A percentile compares a stretch with the other conserved stretches of the same genome.
phyloP scores from a whole-genome alignment of 73 alveolate genomes.

The Paramecium octaurelia region DNA sequence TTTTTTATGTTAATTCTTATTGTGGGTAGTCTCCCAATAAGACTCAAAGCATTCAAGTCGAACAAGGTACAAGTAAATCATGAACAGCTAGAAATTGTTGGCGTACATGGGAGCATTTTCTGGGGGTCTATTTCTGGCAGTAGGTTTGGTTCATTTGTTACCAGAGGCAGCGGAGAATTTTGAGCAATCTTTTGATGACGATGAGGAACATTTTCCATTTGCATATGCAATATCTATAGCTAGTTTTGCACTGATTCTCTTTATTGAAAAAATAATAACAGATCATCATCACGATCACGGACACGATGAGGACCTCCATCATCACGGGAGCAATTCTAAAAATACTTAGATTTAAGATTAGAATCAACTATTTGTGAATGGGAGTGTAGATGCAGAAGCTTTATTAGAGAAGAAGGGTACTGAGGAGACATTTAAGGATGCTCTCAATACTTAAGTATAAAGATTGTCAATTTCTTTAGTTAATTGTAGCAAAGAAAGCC shows the following conservation, averaged over 20 bases:
- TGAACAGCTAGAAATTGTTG: constrained; percentile 47
- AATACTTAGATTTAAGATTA: constrained; percentile 46
- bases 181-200: constrained; percentile 63
- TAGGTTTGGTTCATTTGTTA: constrained; percentile 76
- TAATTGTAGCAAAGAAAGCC: constrained; percentile 70
- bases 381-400: constrained; percentile 28
- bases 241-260: constrained; percentile 74
- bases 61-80: neutral
- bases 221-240: constrained; percentile 72
- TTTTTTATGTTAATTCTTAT: constrained; percentile 41
- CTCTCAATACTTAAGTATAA: constrained; percentile 73
- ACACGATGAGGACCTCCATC: constrained; percentile 48
- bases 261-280: constrained; percentile 81
- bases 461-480: neutral
- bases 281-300: constrained; percentile 67
- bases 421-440: constrained; percentile 73
- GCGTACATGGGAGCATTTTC: constrained; percentile 78
- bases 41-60: constrained; percentile 45
- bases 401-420: constrained; percentile 46
- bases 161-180: constrained; percentile 83
- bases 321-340: constrained; percentile 40
- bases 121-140: constrained; percentile 81
- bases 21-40: constrained; percentile 57
- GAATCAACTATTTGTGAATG: constrained; percentile 44
- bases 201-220: constrained; percentile 66